Percentiles rank a stretch among this genome's conserved stretches.
phyloP scores from a whole-genome alignment of 2,329 filamentous ascomycete genomes.

The Fusarium anthophilum region DNA sequence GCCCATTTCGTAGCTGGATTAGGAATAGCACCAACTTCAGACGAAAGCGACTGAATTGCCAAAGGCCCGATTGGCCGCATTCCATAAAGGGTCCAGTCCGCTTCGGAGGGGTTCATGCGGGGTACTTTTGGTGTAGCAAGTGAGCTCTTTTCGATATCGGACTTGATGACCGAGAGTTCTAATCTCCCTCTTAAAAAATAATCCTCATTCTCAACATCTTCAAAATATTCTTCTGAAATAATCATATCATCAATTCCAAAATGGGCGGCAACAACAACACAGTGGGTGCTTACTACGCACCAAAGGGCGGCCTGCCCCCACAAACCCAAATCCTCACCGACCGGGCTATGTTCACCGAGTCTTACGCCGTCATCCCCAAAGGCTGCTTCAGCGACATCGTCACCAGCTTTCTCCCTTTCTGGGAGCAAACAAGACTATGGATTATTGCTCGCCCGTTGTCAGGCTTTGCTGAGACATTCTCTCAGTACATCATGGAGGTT shows the following conservation, averaged over 20 bases:
- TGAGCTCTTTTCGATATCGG: background rate
- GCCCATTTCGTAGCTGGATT: background rate
- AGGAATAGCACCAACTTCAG: background rate
- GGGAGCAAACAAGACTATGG: slow-evolving; percentile 27
- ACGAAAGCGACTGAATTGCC: background rate
- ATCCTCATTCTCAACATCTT: background rate
- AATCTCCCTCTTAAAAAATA: background rate
- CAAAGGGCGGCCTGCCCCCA: slow-evolving; percentile 20
- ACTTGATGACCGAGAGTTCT: background rate
- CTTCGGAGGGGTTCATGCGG: background rate
- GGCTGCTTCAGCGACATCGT: slow-evolving; percentile 31
- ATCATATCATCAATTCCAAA: background rate
- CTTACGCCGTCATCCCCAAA: slow-evolving; percentile 27
- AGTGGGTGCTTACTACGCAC: slow-evolving; percentile 25
- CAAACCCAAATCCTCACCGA: slow-evolving; percentile 27
- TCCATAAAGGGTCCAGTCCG: background rate
- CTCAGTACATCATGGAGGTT: slow-evolving; percentile 30
- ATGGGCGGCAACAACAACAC: slow-evolving; percentile 7
- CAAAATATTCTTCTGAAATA: background rate
- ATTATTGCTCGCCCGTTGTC: slow-evolving; percentile 22
- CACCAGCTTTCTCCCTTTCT: slow-evolving; percentile 25
- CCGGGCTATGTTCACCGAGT: slow-evolving; percentile 29
- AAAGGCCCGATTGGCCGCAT: background rate
- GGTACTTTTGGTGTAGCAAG: background rate
- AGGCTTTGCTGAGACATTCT: slow-evolving; percentile 27